Evolutionary conservation across 768 basidiomycete species (phyloP), one percentile per base, ranked within the genome.

Genomic region (Amanita pseudoporphyria): DNA sequence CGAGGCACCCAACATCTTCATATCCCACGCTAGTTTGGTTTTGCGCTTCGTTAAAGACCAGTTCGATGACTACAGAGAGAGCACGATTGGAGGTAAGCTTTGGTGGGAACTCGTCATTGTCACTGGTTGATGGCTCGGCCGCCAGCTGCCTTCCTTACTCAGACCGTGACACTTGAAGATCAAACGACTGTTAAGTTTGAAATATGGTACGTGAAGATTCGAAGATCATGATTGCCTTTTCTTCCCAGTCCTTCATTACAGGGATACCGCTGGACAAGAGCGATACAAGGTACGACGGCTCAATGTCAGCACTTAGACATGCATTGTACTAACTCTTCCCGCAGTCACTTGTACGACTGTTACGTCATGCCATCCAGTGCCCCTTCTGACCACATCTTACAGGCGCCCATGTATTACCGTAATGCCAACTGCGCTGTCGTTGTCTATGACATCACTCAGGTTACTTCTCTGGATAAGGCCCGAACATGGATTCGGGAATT

Each of bases 361-460:
- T 46, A 9, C 24, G 35, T 14, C 46, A 51, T 47, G 40, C 39
- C 36, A 51, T 44, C 12, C 30, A 37, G 24, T 45, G 21, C 47
- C 35, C 52, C 44, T 50, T 53, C 53, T 53, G 21, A 45, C 51
- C 47, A 16, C 49, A 40, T 31, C 46, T 30, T 35, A 38, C 46
- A 91, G 81, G 89, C 90, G 32, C 92, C 90, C 49, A 95, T 94
- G 92, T 95, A 95, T 72, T 96, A 96, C 68, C 84, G 91, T 56
- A 91, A 91, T 56, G 90, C 89, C 60, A 87, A 93, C 60, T 92
- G 90, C 59, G 91, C 92, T 21, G 88, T 95, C 22, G 92, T 93
- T 41, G 91, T 93, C 18, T 95, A 92, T 64, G 96, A 99, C 67
- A 94, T 99, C 65, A 98, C 96, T 36, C 87, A 91, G 62, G 63